phyloP scores from a whole-genome alignment of 208 protist genomes.

The Acanthamoeba triangularis region DNA sequence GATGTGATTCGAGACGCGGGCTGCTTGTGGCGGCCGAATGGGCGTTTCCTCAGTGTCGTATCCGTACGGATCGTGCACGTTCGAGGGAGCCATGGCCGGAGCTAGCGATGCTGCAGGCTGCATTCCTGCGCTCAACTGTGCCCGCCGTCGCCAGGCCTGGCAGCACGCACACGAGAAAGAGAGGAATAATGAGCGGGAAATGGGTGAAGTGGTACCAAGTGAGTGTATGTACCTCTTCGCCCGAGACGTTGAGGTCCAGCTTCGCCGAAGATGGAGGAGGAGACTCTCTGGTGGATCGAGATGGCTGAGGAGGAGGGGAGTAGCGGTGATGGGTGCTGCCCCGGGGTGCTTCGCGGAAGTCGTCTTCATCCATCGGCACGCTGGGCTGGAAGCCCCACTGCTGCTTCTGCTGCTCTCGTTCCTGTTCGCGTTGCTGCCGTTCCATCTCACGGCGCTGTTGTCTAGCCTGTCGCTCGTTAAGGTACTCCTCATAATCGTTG shows the following conservation, averaged over 20 bases:
- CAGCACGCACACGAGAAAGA: not conserved
- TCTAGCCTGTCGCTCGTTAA: not conserved
- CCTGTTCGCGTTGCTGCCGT: not conserved
- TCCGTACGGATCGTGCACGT: not conserved
- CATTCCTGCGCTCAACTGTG: not conserved
- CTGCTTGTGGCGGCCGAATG: no score
- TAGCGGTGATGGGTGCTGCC: not conserved
- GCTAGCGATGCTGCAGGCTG: not conserved
- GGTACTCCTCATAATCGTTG: not conserved
- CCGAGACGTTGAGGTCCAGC: conserved; percentile 16
- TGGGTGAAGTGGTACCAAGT: not conserved
- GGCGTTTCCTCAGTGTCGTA: not conserved
- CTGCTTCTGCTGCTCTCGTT: not conserved
- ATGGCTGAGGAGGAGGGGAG: not conserved
- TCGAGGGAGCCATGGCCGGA: not conserved
- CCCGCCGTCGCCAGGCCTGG: not conserved
- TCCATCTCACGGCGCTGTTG: not conserved
- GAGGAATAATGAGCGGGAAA: not conserved
- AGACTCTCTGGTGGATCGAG: not conserved
- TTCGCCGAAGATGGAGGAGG: not conserved
- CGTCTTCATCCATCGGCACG: not conserved
- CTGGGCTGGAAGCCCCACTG: not conserved
- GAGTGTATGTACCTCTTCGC: conserved; percentile 26
- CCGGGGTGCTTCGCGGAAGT: not conserved
- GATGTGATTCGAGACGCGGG: not conserved